Evolutionary conservation across 805 yeast genomes (phyloP).

Genomic region (Yarrowia sp.): DNA sequence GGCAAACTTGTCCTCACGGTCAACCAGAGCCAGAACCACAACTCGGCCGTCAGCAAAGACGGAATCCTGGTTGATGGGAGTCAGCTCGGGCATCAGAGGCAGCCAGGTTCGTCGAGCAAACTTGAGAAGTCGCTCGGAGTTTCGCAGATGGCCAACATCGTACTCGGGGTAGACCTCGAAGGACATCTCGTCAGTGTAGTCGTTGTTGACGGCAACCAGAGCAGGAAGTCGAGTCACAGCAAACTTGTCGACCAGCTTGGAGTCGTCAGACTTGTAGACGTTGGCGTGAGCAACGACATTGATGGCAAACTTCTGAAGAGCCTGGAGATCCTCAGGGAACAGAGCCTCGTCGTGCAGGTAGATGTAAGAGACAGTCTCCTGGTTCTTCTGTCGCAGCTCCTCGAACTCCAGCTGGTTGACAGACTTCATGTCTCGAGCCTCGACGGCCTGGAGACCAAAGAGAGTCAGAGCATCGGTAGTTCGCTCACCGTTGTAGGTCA

Average conservation of each 20-base stretch:
- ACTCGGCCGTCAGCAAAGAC: constrained; percentile 46
- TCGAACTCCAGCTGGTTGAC: constrained; percentile 48
- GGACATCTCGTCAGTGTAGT: constrained; percentile 42
- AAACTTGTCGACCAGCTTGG: constrained; percentile 46
- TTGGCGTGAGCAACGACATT: constrained; percentile 49
- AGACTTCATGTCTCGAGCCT: constrained; percentile 48
- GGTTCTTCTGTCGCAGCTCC: constrained; percentile 44
- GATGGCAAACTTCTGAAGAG: constrained; percentile 49
- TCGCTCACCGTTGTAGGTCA: constrained; percentile 41
- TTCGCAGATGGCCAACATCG: constrained; percentile 49
- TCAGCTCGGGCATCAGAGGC: constrained; percentile 50
- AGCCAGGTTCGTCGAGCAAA: constrained; percentile 51
- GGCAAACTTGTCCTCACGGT: constrained; percentile 46
- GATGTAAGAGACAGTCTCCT: constrained; percentile 49
- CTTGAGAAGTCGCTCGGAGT: constrained; percentile 44
- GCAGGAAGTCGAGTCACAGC: constrained; percentile 48
- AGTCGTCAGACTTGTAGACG: constrained; percentile 47
- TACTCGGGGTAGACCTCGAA: constrained; percentile 45
- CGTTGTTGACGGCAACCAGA: constrained; percentile 47
- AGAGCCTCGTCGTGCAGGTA: constrained; percentile 53
- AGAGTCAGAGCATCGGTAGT: constrained; percentile 45
- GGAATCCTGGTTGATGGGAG: constrained; percentile 50
- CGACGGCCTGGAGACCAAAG: constrained; percentile 48
- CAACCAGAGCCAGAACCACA: constrained; percentile 49
- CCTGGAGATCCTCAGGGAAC: constrained; percentile 52